A percentile compares a stretch with the other conserved stretches of the same genome.
Conservation (phyloP, 441 rosid species). For the Euphorbia corollata region DNA sequence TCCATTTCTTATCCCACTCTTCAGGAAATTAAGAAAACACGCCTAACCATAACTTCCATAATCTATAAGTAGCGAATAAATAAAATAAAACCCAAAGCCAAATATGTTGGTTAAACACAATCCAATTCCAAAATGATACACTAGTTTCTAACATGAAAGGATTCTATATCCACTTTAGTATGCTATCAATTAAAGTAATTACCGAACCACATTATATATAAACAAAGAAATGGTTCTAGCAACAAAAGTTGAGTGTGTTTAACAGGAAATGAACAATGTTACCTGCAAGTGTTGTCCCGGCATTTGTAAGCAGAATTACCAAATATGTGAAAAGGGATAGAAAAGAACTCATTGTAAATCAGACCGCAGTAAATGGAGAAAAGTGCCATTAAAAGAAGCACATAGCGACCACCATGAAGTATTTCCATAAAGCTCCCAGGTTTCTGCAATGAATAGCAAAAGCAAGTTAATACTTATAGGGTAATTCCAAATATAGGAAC, state of each 20-base stretch:
- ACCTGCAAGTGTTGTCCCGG: slow-evolving; percentile 78
- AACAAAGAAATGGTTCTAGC: background rate
- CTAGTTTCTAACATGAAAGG: background rate
- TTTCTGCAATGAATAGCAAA: slow-evolving; percentile 43
- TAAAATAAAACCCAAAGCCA: background rate
- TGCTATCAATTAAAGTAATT: slow-evolving; percentile 14
- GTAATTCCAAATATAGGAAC: background rate
- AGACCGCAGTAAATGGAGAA: slow-evolving; percentile 94
- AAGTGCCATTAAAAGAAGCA: slow-evolving; percentile 75
- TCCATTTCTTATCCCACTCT: background rate
- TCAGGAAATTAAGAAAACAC: background rate
- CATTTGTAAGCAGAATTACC: slow-evolving; percentile 92
- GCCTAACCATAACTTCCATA: background rate
- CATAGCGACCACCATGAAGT: slow-evolving; percentile 93
- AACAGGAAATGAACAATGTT: slow-evolving; percentile 17
- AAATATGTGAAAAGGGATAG: slow-evolving; percentile 87
- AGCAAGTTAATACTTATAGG: slow-evolving; percentile 5
- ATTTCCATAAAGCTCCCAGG: slow-evolving; percentile 99
- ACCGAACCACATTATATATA: background rate
- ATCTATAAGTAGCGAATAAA: background rate
- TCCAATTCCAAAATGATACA: slow-evolving; percentile 4
- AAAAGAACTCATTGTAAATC: slow-evolving; percentile 93
- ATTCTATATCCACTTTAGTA: background rate
- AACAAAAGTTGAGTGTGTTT: background rate
- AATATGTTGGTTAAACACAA: background rate